Evolutionary conservation across 2,329 filamentous ascomycete species (phyloP).

Genomic region (Biscogniauxia mediterranea): DNA sequence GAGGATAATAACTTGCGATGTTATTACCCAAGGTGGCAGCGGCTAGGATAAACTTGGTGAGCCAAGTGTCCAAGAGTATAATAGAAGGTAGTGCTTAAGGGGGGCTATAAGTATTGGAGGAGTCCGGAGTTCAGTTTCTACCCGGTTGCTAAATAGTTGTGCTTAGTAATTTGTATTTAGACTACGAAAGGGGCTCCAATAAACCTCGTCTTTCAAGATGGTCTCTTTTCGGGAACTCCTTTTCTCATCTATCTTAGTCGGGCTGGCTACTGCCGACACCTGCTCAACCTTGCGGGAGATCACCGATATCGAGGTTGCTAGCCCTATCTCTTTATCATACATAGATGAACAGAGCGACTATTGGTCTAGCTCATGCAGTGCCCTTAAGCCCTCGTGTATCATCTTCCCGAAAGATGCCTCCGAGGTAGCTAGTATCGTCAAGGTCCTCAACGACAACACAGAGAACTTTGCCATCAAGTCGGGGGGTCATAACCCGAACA

Average conservation of each 20-base stretch:
- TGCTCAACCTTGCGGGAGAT: slow-evolving; percentile 37
- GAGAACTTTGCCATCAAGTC: slow-evolving; percentile 54
- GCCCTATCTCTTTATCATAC: slow-evolving; percentile 35
- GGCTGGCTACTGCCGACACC: slow-evolving; percentile 32
- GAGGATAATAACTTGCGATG: not conserved
- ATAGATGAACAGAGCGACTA: slow-evolving; percentile 40
- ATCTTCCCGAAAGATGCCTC: slow-evolving; percentile 47
- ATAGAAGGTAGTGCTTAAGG: not conserved
- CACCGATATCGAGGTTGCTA: slow-evolving; percentile 36
- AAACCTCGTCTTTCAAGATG: slow-evolving; percentile 10
- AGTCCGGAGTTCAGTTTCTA: not conserved
- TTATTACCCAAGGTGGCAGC: slow-evolving; percentile 24
- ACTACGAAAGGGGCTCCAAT: not conserved
- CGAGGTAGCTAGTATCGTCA: slow-evolving; percentile 52
- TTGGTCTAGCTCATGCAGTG: slow-evolving; percentile 45
- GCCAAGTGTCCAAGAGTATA: not conserved
- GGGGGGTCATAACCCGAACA: slow-evolving; percentile 58
- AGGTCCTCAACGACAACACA: slow-evolving; percentile 43
- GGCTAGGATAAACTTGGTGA: not conserved
- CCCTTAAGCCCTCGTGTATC: slow-evolving; percentile 44
- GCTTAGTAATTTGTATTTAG: not conserved
- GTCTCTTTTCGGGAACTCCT: slow-evolving; percentile 15
- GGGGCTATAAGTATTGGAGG: not conserved
- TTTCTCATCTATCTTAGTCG: slow-evolving; percentile 15
- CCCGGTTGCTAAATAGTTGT: not conserved